Evolutionary conservation across 2,329 filamentous ascomycete genomes (phyloP).

Genomic region (Cadophora luteo-olivacea): DNA sequence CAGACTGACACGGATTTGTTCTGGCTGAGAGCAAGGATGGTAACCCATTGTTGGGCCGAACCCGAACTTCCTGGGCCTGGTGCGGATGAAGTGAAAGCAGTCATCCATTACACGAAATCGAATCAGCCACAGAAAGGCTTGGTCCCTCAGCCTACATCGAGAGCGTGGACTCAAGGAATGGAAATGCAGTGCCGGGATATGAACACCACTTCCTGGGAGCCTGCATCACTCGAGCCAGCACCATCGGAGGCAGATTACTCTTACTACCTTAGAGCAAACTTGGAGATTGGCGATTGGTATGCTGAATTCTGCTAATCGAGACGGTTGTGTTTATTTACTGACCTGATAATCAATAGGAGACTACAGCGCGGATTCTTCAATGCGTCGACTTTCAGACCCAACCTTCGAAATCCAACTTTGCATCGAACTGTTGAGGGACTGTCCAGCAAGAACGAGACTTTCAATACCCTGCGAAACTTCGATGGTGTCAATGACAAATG

Average conservation of each 20-base stretch:
- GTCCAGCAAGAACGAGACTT: slow-evolving; percentile 51
- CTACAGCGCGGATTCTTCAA: slow-evolving; percentile 66
- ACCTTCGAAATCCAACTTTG: slow-evolving; percentile 55
- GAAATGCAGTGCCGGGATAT: slow-evolving; percentile 43
- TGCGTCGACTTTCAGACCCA: slow-evolving; percentile 57
- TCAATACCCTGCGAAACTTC: slow-evolving; percentile 49
- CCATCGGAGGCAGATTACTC: slow-evolving; percentile 56
- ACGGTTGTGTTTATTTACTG: neutral
- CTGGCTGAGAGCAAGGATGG: slow-evolving; percentile 69
- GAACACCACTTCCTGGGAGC: slow-evolving; percentile 51
- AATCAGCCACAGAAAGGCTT: slow-evolving; percentile 21
- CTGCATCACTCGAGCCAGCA: slow-evolving; percentile 51
- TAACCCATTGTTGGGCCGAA: slow-evolving; percentile 64
- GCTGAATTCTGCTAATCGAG: neutral
- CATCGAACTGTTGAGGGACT: slow-evolving; percentile 57
- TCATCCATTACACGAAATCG: slow-evolving; percentile 52
- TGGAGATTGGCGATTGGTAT: slow-evolving; percentile 63
- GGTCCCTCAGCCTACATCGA: slow-evolving; percentile 40
- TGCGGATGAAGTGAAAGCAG: slow-evolving; percentile 54
- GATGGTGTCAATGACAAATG: slow-evolving; percentile 60
- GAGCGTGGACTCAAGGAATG: slow-evolving; percentile 52
- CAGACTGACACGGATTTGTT: slow-evolving; percentile 60
- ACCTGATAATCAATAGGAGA: slow-evolving; percentile 37
- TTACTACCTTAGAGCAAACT: slow-evolving; percentile 62
- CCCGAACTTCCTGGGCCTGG: slow-evolving; percentile 52